Evolutionary conservation across 495 filamentous ascomycete genomes (phyloP), one percentile per base, ranked within the genome.

Genomic region (Cairneyella variabilis): DNA sequence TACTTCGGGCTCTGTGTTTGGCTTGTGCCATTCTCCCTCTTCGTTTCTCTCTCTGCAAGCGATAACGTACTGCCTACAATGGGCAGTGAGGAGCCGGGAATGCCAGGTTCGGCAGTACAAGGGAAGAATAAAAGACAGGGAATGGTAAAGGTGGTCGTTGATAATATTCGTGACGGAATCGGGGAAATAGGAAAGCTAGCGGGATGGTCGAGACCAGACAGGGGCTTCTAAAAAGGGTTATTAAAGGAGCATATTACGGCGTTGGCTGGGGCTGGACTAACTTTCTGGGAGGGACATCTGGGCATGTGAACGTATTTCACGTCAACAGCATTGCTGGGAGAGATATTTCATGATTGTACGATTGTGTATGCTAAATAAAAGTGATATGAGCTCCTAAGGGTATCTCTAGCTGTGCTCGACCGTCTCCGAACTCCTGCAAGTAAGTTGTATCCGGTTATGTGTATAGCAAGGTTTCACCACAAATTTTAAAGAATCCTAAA

Each of bases 1-100:
- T 98, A 92, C 66, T 98, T 98, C 63, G 93, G 93, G 3, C 75
- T 98, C 8, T 96, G 90, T 65, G 90, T 98, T 12, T 98, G 93
- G 93, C 77, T 98, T 11, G 87, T 97, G 1, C 93, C 93, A 0
- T 98, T 98, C 68, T 84, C 91, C 22, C 78, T 98, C 30, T 98
- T 98, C 63, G 92, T 98, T 25, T 90, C 85, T 48, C 71, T 98
- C 16, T 92, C 87, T 16, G 95, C 93, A 1, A 86, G 90, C 39
- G 93, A 98, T 59, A 97, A 97, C 66, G 87, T 97, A 10, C 72
- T 98, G 53, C 93, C 93, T 2, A 91, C 83, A 41, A 97, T 95
- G 76, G 74, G 71, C 32, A 76, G 63, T 47, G 78, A 71, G 57
- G 72, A 60, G 55, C 69, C 63, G 56, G 71, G 59, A 25, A 53